These are phyloP conservation scores for Stachybotrys chlorohalonatus DNA, from an alignment of 2,329 filamentous ascomycete genomes.

Conservation along the genomic window DNA sequence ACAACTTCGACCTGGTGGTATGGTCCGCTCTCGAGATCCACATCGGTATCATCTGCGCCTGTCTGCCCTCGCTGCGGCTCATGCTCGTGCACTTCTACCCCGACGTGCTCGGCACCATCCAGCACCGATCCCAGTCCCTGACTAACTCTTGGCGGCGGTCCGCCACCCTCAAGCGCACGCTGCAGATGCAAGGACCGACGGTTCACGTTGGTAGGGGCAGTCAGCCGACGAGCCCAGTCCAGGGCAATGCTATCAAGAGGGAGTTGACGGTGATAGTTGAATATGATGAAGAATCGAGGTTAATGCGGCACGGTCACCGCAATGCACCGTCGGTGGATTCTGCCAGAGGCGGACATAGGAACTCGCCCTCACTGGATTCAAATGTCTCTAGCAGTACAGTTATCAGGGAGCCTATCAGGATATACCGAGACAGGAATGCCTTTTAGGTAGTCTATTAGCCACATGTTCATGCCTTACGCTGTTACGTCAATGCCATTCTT, in stretches of 20 bases:
- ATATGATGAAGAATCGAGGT: not conserved
- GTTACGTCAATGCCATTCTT: not conserved
- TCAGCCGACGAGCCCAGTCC: not conserved
- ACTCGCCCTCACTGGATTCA: not conserved
- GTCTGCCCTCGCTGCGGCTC: slow-evolving; percentile 14
- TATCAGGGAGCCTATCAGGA: not conserved
- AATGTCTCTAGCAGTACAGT: not conserved
- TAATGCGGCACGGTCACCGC: not conserved
- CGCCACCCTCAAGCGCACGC: not conserved
- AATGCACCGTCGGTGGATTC: not conserved
- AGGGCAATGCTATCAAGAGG: not conserved
- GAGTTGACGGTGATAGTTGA: not conserved
- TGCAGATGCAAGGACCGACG: not conserved
- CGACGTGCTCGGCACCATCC: not conserved
- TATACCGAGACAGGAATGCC: not conserved
- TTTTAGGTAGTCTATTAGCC: not conserved
- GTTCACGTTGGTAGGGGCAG: not conserved
- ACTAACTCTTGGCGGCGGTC: not conserved
- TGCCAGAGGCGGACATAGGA: not conserved
- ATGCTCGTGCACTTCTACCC: slow-evolving; percentile 9
- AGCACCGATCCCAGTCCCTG: not conserved
- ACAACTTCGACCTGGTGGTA: slow-evolving; percentile 10
- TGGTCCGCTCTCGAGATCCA: slow-evolving; percentile 19
- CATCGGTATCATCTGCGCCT: slow-evolving; percentile 17
- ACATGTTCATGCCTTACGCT: not conserved